These are phyloP conservation scores for Talaromyces sp. DNA, from an alignment of 2,329 filamentous ascomycete genomes.

Conservation along the genomic window DNA sequence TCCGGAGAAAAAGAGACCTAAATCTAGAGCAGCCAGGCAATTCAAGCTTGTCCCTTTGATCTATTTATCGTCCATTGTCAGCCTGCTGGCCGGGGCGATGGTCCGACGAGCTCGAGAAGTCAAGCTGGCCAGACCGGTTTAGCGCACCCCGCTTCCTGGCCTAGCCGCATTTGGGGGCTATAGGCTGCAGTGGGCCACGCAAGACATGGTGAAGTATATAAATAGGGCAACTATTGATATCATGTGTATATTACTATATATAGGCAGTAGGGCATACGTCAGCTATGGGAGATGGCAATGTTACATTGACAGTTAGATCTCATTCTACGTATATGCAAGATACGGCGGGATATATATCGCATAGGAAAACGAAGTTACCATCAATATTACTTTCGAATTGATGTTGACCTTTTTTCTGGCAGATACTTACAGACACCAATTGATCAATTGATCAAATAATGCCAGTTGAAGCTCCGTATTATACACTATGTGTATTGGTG, in stretches of 20 bases:
- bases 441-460: not conserved
- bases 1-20: not conserved
- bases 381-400: too few relatives aligned
- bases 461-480: too few relatives aligned
- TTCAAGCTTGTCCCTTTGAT: not conserved
- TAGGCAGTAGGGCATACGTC: not conserved
- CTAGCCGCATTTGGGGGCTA: not conserved
- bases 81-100: not conserved
- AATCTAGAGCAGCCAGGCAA: not conserved
- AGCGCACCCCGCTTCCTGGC: not conserved
- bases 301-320: too few relatives aligned
- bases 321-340: too few relatives aligned
- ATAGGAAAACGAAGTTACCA: too few relatives aligned
- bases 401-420: too few relatives aligned
- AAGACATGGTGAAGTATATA: too few relatives aligned
- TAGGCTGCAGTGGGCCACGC: not conserved
- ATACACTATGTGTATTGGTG: too few relatives aligned
- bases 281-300: too few relatives aligned
- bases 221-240: too few relatives aligned
- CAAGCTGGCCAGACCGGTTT: not conserved
- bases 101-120: not conserved
- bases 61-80: not conserved
- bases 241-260: not conserved
- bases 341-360: too few relatives aligned
- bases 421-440: too few relatives aligned